Conservation (phyloP, 1,139 yeast species). For the Pichia sp. region DNA sequence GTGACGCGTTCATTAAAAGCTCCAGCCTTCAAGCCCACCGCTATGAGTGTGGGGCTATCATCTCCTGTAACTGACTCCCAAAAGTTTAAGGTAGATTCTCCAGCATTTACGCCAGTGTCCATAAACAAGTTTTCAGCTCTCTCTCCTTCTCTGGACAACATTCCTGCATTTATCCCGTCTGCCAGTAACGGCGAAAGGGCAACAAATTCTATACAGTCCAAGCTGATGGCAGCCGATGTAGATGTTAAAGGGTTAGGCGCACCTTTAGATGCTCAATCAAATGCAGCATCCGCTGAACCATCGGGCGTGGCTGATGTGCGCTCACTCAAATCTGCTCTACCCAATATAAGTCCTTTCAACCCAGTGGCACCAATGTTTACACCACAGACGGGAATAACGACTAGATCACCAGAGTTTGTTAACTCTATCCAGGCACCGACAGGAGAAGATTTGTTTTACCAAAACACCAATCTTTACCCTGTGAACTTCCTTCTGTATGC, state of each 20-base stretch:
- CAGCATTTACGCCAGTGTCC: slow-evolving; percentile 49
- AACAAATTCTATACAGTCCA: too few relatives aligned
- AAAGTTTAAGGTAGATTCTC: slow-evolving; percentile 56
- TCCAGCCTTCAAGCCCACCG: slow-evolving; percentile 4
- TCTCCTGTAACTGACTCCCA: slow-evolving; percentile 18
- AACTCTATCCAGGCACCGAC: slow-evolving; percentile 2
- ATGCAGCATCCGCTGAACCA: neutral
- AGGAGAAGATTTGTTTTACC: slow-evolving; percentile 24
- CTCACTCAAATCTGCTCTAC: slow-evolving; percentile 7
- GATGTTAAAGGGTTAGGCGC: too few relatives aligned
- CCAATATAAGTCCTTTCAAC: slow-evolving; percentile 16
- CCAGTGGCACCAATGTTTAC: slow-evolving; percentile 29
- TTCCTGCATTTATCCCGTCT: slow-evolving; percentile 51
- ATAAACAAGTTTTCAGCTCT: slow-evolving; percentile 38
- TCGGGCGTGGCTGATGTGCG: slow-evolving; percentile 6
- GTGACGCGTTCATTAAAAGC: slow-evolving; percentile 1
- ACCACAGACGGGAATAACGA: slow-evolving; percentile 17
- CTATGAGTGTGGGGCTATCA: neutral
- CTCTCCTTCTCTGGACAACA: slow-evolving; percentile 50
- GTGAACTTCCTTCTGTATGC: slow-evolving; percentile 86
- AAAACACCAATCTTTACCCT: slow-evolving; percentile 40
- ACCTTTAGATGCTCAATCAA: too few relatives aligned
- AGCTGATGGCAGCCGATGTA: too few relatives aligned
- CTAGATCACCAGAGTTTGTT: neutral
- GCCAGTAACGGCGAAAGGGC: too few relatives aligned